phyloP scores from a whole-genome alignment of 2,329 filamentous ascomycete species.

The Trichoderma arundinaceum region DNA sequence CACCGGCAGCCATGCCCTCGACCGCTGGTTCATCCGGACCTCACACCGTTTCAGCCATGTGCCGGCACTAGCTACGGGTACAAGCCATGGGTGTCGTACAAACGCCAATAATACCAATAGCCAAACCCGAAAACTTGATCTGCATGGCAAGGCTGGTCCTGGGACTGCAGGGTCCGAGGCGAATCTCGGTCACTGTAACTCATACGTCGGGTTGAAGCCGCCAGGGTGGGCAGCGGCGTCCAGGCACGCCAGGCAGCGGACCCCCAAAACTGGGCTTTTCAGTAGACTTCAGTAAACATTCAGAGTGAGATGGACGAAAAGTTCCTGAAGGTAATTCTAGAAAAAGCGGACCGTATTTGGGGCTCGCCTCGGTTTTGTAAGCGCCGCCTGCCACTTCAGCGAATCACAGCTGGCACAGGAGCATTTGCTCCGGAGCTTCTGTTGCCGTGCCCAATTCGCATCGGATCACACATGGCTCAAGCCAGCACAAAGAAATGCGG shows the following conservation, averaged over 20 bases:
- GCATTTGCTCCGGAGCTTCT: conserved; percentile 45
- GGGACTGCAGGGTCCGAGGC: conserved; percentile 19
- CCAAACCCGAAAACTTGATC: conserved; percentile 3
- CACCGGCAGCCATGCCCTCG: no score
- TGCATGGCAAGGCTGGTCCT: neutral
- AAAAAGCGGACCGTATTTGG: conserved; percentile 36
- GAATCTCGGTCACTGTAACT: conserved; percentile 8
- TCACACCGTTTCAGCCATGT: conserved; percentile 1
- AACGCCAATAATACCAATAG: conserved; percentile 7
- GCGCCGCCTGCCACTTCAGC: conserved; percentile 42
- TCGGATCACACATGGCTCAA: conserved; percentile 39
- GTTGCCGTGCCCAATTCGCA: conserved; percentile 31
- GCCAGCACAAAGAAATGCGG: conserved; percentile 37
- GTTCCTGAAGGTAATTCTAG: conserved; percentile 30
- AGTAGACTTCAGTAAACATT: conserved; percentile 3
- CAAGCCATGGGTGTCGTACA: neutral
- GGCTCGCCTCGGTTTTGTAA: conserved; percentile 38
- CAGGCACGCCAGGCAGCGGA: conserved; percentile 10
- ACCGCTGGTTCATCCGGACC: neutral
- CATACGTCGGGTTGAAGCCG: neutral
- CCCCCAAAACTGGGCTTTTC: neutral
- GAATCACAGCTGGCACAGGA: conserved; percentile 41
- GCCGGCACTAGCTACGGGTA: conserved; percentile 8
- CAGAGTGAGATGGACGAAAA: conserved; percentile 26
- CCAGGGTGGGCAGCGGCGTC: conserved; percentile 9